A percentile compares a stretch with the other conserved stretches of the same genome.
phyloP scores from a whole-genome alignment of 2,329 filamentous ascomycete genomes.

The Alternaria ethzedia region DNA sequence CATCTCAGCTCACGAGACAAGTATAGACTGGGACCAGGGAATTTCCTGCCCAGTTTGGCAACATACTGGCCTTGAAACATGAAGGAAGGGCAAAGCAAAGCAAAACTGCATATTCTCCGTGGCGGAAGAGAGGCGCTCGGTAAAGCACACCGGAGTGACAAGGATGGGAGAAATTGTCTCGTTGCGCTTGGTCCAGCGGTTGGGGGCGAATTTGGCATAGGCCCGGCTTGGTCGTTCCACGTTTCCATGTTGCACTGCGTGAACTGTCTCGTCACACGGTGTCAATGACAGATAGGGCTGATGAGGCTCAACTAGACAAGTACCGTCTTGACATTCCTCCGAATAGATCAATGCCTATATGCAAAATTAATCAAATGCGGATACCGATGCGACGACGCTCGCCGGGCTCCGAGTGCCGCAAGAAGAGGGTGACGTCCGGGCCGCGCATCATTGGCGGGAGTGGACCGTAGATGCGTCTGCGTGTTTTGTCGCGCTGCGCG shows the following conservation, averaged over 20 bases:
- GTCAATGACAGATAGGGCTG: background rate
- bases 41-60: background rate
- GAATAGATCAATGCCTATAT: background rate
- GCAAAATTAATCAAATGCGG: background rate
- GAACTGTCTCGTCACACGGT: background rate
- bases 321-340: background rate
- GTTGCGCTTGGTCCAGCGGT: background rate
- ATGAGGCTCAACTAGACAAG: background rate
- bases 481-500: background rate
- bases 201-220: background rate
- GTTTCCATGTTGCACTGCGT: background rate
- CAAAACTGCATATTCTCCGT: background rate
- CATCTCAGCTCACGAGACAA: background rate
- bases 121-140: background rate
- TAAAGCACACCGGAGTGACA: background rate
- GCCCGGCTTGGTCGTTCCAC: background rate
- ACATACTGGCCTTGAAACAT: background rate
- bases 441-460: constrained; percentile 11
- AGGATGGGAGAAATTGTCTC: background rate
- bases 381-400: background rate
- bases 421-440: constrained; percentile 4
- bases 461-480: background rate
- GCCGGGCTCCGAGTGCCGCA: constrained; percentile 4
- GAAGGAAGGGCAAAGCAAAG: constrained; percentile 3
- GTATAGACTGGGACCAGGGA: background rate